A percentile compares a stretch with the other conserved stretches of the same genome.
phyloP scores from a whole-genome alignment of 345 rosid species.

The Bruguiera gymnorhiza region DNA sequence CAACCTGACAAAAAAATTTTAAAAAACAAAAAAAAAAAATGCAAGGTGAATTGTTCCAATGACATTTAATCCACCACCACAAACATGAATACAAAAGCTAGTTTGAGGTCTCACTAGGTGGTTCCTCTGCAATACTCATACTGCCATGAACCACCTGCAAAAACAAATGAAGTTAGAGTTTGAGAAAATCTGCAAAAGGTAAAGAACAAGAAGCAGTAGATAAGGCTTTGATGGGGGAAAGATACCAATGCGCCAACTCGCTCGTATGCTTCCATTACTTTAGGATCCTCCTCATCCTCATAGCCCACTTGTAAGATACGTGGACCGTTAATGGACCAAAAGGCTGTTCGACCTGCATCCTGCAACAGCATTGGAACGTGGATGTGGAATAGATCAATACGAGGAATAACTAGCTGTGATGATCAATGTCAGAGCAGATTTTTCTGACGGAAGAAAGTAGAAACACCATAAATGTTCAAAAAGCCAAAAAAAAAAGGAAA shows the following conservation, averaged over 20 bases:
- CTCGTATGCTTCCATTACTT: conserved; percentile 92
- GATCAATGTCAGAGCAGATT: neutral
- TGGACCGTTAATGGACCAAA: conserved; percentile 90
- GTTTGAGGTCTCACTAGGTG: conserved; percentile 34
- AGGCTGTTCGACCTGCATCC: conserved; percentile 83
- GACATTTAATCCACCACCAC: neutral
- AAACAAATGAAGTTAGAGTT: neutral
- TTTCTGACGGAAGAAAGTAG: neutral
- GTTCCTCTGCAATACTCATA: conserved; percentile 33
- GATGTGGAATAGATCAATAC: too few species aligned
- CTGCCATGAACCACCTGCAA: conserved; percentile 56
- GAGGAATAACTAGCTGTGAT: neutral
- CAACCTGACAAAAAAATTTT: too few species aligned
- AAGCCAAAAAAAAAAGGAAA: too few species aligned
- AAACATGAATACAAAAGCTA: conserved; percentile 8
- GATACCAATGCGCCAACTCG: conserved; percentile 78
- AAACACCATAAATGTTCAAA: too few species aligned
- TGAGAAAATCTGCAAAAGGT: neutral
- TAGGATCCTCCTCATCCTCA: conserved; percentile 77
- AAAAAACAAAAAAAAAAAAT: too few species aligned
- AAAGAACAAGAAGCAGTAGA: neutral
- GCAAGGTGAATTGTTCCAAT: too few species aligned
- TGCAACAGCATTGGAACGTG: conserved; percentile 20
- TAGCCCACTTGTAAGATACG: conserved; percentile 79
- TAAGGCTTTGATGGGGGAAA: neutral